Percentiles rank a stretch among this genome's conserved stretches.
These are phyloP conservation scores for Ophiostoma piceae DNA, from an alignment of 2,329 filamentous ascomycete genomes.

Conservation along the genomic window DNA sequence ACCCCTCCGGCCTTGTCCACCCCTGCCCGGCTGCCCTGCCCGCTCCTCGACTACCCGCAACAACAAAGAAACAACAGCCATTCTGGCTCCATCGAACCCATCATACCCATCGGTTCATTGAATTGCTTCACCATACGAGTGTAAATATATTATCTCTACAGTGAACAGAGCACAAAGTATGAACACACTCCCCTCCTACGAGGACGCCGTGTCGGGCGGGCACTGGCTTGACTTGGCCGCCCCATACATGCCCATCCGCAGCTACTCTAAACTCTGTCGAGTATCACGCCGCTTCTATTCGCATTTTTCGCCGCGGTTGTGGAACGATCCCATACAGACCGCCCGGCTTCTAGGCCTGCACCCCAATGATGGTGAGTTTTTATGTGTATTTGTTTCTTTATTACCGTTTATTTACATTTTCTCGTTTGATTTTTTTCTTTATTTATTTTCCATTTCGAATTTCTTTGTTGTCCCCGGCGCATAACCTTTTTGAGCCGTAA, in stretches of 20 bases:
- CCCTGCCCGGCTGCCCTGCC: constrained; percentile 2
- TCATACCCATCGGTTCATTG: constrained; percentile 27
- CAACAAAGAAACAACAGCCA: constrained; percentile 5
- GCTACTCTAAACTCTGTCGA: constrained; percentile 45
- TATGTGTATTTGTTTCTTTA: background rate
- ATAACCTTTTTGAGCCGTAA: background rate
- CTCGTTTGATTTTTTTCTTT: background rate
- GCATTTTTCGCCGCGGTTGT: constrained; percentile 49
- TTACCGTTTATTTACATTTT: background rate
- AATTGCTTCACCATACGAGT: background rate
- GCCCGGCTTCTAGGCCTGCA: constrained; percentile 40
- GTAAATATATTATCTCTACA: background rate
- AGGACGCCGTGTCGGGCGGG: constrained; percentile 42
- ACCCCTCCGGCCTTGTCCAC: background rate
- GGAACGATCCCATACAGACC: constrained; percentile 45
- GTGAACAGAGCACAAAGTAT: background rate
- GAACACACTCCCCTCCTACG: constrained; percentile 37
- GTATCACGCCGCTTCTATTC: constrained; percentile 45
- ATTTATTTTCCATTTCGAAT: background rate
- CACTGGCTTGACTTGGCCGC: constrained; percentile 49
- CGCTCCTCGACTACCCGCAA: background rate
- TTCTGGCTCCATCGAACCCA: constrained; percentile 32
- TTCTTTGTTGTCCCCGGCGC: background rate
- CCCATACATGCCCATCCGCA: constrained; percentile 39
- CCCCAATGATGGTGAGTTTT: constrained; percentile 34